Evolutionary conservation across 495 filamentous ascomycete genomes (phyloP).

Genomic region (Annulohypoxylon nitens): DNA sequence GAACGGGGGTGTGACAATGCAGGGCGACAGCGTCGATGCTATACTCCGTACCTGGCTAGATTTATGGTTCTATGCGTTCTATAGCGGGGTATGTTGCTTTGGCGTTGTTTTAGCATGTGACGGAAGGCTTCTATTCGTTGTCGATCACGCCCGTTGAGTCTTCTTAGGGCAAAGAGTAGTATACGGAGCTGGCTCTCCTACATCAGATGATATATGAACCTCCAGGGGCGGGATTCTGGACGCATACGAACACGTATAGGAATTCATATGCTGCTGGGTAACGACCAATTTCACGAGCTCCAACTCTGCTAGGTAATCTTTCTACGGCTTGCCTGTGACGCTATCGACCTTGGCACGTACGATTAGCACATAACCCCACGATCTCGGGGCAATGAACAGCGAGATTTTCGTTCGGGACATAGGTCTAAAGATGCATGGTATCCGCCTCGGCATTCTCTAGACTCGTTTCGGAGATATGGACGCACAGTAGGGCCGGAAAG

Average conservation of each 20-base stretch:
- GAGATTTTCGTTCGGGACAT: slow-evolving; percentile 27
- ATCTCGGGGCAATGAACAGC: slow-evolving; percentile 45
- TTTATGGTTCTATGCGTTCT: slow-evolving; percentile 16
- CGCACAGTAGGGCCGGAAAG: not conserved
- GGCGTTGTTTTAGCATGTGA: slow-evolving; percentile 19
- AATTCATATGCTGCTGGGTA: not conserved
- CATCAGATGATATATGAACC: not conserved
- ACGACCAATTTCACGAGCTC: slow-evolving; percentile 15
- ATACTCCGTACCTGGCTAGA: slow-evolving; percentile 13
- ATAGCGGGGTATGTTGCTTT: slow-evolving; percentile 18
- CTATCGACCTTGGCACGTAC: slow-evolving; percentile 15
- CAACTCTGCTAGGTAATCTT: not conserved
- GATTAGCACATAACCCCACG: slow-evolving; percentile 41
- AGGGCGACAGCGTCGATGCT: not conserved
- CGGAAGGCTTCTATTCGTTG: slow-evolving; percentile 2
- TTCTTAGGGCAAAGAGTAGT: not conserved
- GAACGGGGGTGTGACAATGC: slow-evolving; percentile 16
- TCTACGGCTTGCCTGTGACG: slow-evolving; percentile 10
- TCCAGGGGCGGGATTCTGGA: not conserved
- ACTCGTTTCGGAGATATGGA: slow-evolving; percentile 32
- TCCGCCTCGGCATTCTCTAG: slow-evolving; percentile 37
- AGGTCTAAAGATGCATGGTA: slow-evolving; percentile 28
- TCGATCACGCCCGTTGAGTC: not conserved
- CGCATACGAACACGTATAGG: not conserved
- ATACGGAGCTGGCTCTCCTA: not conserved